A percentile compares a stretch with the other conserved stretches of the same genome.
Evolutionary conservation across 2,329 filamentous ascomycete species (phyloP).

Genomic region (Penicillium sp.): DNA sequence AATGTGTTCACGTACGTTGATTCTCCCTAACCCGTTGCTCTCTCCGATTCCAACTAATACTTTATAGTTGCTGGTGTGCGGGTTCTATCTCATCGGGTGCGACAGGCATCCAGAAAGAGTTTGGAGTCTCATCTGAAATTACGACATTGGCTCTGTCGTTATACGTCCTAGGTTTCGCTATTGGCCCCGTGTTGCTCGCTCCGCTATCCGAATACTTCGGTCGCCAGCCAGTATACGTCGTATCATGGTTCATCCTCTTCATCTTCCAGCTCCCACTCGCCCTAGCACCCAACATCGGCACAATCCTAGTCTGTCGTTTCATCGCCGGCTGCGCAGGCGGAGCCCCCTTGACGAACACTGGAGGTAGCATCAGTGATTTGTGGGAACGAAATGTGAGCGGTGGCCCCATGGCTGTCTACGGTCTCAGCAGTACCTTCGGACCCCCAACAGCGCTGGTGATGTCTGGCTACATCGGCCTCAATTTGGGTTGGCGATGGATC

Average conservation of each 20-base stretch:
- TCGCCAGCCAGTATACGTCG: slow-evolving; percentile 35
- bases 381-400: slow-evolving; percentile 35
- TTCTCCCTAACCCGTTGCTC: background rate
- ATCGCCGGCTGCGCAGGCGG: slow-evolving; percentile 31
- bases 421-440: slow-evolving; percentile 37
- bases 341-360: slow-evolving; percentile 37
- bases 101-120: slow-evolving; percentile 25
- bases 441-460: slow-evolving; percentile 37
- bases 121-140: slow-evolving; percentile 31
- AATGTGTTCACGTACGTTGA: slow-evolving; percentile 30
- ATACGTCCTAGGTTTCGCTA: slow-evolving; percentile 30
- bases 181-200: slow-evolving; percentile 31
- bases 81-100: slow-evolving; percentile 32
- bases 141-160: slow-evolving; percentile 36
- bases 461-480: slow-evolving; percentile 35
- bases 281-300: slow-evolving; percentile 29
- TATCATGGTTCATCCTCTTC: slow-evolving; percentile 33
- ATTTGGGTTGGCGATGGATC: slow-evolving; percentile 56
- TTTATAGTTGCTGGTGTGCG: slow-evolving; percentile 22
- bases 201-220: slow-evolving; percentile 40
- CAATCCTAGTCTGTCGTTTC: slow-evolving; percentile 31
- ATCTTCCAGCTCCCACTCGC: slow-evolving; percentile 32
- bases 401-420: slow-evolving; percentile 37
- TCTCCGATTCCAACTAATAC: background rate
- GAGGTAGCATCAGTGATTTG: slow-evolving; percentile 32